These are phyloP conservation scores for Trametes cingulata DNA, from an alignment of 768 basidiomycete genomes.

Conservation along the genomic window DNA sequence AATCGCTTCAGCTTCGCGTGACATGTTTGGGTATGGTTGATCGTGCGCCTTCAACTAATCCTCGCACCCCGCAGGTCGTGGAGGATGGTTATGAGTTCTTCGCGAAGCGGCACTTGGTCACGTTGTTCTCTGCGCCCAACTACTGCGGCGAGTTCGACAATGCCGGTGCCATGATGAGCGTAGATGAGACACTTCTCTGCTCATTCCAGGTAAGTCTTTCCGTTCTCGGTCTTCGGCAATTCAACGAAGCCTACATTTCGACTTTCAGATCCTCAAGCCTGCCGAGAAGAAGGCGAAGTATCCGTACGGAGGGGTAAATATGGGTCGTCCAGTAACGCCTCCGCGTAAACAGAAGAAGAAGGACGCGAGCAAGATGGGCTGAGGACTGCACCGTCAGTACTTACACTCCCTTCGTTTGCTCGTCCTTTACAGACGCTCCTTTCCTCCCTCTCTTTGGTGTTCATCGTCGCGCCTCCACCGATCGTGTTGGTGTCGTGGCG, in stretches of 20 bases:
- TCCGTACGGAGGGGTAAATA: conserved; percentile 83
- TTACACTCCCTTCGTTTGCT: conserved; percentile 21
- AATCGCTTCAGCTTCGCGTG: not conserved
- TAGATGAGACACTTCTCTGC: conserved; percentile 95
- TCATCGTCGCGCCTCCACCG: conserved; percentile 4
- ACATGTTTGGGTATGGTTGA: not conserved
- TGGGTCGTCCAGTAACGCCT: conserved; percentile 88
- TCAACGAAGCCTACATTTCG: not conserved
- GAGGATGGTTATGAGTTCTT: conserved; percentile 99
- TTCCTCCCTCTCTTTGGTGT: conserved; percentile 20
- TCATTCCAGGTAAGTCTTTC: conserved; percentile 82
- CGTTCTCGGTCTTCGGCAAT: conserved; percentile 2
- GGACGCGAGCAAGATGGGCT: conserved; percentile 64
- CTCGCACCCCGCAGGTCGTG: conserved; percentile 65
- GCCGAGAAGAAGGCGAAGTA: conserved; percentile 98
- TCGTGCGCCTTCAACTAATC: conserved; percentile 1
- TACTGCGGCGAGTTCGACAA: conserved; percentile 98
- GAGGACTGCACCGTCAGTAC: conserved; percentile 32
- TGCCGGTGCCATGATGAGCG: conserved; percentile 99
- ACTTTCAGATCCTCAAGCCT: conserved; percentile 87
- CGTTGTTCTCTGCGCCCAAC: conserved; percentile 95
- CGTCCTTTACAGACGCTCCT: conserved; percentile 17
- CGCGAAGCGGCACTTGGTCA: conserved; percentile 95
- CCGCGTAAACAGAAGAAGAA: conserved; percentile 99
- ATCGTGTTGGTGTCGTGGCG: conserved; percentile 15